Evolutionary conservation across 306 rosid species (phyloP).

Genomic region (Sicyos baderoa): DNA sequence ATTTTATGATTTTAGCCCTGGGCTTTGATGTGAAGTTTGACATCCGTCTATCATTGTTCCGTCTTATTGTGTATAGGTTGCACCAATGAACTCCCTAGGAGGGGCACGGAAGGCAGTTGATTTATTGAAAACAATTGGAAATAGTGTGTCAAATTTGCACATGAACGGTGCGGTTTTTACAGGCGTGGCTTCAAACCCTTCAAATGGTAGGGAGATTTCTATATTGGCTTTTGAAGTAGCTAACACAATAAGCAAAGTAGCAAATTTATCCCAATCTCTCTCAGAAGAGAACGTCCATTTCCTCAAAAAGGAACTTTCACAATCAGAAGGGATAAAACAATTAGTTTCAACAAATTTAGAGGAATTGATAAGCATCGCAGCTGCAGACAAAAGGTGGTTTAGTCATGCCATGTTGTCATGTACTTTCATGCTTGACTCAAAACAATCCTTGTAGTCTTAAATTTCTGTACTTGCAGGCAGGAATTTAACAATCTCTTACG

Average conservation of each 20-base stretch:
- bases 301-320: constrained; percentile 53
- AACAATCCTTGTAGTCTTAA: constrained; percentile 11
- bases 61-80: constrained; percentile 30
- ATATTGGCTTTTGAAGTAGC: constrained; percentile 96
- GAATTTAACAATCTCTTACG: constrained; percentile 54
- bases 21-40: neutral
- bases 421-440: neutral
- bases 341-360: constrained; percentile 63
- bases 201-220: constrained; percentile 54
- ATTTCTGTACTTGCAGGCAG: constrained; percentile 46
- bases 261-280: constrained; percentile 57
- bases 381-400: constrained; percentile 71
- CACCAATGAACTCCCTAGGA: constrained; percentile 41
- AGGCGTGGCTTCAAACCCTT: constrained; percentile 39
- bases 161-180: constrained; percentile 40
- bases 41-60: constrained; percentile 12
- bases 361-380: constrained; percentile 67
- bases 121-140: constrained; percentile 67
- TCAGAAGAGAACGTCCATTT: constrained; percentile 63
- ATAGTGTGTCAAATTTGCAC: constrained; percentile 59
- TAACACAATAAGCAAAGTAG: constrained; percentile 70
- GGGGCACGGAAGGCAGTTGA: constrained; percentile 63
- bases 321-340: constrained; percentile 55
- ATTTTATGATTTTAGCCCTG: neutral
- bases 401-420: neutral